phyloP scores from a whole-genome alignment of 2,329 filamentous ascomycete genomes.

The Colletotrichum tamarilloi region DNA sequence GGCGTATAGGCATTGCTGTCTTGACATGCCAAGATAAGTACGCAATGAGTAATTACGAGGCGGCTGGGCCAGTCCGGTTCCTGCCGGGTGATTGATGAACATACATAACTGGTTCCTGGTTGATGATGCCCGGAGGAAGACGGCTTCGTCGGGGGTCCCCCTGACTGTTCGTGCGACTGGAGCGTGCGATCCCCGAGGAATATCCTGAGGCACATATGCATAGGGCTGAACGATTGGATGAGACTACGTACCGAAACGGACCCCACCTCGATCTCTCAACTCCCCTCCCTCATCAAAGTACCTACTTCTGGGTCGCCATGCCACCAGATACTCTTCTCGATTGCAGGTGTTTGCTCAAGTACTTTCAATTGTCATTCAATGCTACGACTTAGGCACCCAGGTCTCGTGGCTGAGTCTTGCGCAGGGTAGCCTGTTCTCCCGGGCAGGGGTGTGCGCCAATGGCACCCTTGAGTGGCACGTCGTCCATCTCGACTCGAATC shows the following conservation, averaged over 20 bases:
- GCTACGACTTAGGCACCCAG: slow-evolving; percentile 14
- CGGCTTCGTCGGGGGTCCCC: background rate
- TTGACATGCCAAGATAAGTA: background rate
- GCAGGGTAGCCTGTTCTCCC: slow-evolving; percentile 11
- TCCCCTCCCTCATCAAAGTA: background rate
- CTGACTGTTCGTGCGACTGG: background rate
- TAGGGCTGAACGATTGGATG: slow-evolving; percentile 21
- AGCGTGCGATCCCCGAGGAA: background rate
- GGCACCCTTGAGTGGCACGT: background rate
- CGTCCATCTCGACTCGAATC: background rate
- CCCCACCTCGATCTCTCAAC: background rate
- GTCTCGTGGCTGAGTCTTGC: background rate
- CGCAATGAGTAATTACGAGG: background rate
- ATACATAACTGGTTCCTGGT: background rate
- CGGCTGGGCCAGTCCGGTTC: background rate
- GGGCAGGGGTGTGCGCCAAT: slow-evolving; percentile 6
- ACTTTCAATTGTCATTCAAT: background rate
- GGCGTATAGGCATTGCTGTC: background rate
- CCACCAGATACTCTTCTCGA: background rate
- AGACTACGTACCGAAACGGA: slow-evolving; percentile 24
- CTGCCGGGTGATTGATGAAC: background rate
- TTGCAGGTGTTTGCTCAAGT: background rate
- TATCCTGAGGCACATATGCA: background rate
- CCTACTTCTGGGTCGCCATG: background rate
- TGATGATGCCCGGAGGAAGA: background rate